Base-by-base conservation (phyloP, 169 alveolate species). In the Plasmodium berghei region DNA sequence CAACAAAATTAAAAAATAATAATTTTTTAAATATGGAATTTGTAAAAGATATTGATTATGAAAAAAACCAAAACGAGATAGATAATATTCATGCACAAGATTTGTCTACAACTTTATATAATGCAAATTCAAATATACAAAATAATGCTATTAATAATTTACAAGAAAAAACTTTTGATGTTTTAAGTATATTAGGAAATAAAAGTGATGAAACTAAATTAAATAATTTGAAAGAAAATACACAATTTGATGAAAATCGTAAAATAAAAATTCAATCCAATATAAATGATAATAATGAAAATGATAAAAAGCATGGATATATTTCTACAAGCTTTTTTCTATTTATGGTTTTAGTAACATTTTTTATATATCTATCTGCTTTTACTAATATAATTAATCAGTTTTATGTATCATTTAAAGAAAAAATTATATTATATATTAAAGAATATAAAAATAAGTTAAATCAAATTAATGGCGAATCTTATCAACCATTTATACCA, bases 311-410 rank as follows among this genome's bases (percentile, higher is more conserved):
- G 20, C 46, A 55, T 49, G 55, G 28, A 20, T 56, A 75, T 54
- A 8, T 62, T 22, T 61, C 88, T 52, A 75, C 71, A 14, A 42
- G 88, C 20, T 75, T 75, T 66, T 75, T 75, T 40, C 59, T 75
- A 9, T 52, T 75, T 49, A 54, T 75, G 28, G 24, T 75, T 16
- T 34, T 75, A 20, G 14, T 24, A 20, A 75, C 72, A 24, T 75
- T 75, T 42, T 75, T 40, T 28, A 59, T 75, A 2, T 75, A 75
- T 64, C 59, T 75, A 18, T 75, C 88, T 12, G 88, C 88, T 28
- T 75, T 75, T 54, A 75, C 88, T 16, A 75, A 62, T 66, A 75
- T 75, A 14, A 75, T 75, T 52, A 75, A 55, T 20, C 88, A 75
- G n/a, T 75, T 62, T 16, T 75, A 75, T 26, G 73, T 75, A 0